Percentiles rank a stretch among this genome's conserved stretches.
These are phyloP conservation scores for Peronospora farinosa DNA, from an alignment of 352 stramenopile species.

Conservation along the genomic window DNA sequence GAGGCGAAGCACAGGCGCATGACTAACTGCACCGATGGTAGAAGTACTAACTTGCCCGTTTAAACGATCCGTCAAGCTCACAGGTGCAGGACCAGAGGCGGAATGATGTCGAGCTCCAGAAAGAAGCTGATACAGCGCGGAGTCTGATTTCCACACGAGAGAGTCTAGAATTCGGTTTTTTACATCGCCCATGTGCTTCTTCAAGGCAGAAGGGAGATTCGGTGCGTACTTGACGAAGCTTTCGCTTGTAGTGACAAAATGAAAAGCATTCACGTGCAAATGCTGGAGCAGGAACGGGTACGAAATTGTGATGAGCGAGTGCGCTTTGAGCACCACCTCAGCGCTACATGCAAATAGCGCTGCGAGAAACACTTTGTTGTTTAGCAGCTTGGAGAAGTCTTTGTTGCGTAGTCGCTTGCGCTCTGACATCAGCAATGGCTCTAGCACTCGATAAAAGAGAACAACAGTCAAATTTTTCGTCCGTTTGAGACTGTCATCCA, in stretches of 20 bases:
- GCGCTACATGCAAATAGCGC: conserved; percentile 79
- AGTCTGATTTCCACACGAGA: conserved; percentile 64
- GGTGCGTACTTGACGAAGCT: conserved; percentile 83
- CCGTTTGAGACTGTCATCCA: conserved; percentile 74
- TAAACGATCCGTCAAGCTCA: conserved; percentile 8
- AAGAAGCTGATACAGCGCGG: conserved; percentile 62
- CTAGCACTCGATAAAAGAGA: conserved; percentile 79
- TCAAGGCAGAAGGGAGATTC: conserved; percentile 61
- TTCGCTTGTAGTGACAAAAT: conserved; percentile 84
- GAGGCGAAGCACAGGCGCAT: conserved; percentile 60
- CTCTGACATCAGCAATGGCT: conserved; percentile 66
- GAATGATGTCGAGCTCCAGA: conserved; percentile 13
- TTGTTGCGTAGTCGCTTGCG: conserved; percentile 52
- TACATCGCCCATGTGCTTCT: conserved; percentile 81
- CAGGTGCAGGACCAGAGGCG: conserved; percentile 16
- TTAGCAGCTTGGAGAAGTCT: conserved; percentile 75
- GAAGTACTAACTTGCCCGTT: conserved; percentile 7
- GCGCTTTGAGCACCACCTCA: conserved; percentile 78
- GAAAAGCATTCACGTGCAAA: conserved; percentile 73
- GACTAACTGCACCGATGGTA: conserved; percentile 6
- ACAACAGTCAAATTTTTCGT: conserved; percentile 57
- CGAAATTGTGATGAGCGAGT: conserved; percentile 80
- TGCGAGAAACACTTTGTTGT: conserved; percentile 74
- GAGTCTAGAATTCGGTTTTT: conserved; percentile 82
- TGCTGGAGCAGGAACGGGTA: conserved; percentile 77